Percentiles rank a stretch among this genome's conserved stretches.
phyloP scores from a whole-genome alignment of 805 yeast species.

The Lachancea dasiensis region DNA sequence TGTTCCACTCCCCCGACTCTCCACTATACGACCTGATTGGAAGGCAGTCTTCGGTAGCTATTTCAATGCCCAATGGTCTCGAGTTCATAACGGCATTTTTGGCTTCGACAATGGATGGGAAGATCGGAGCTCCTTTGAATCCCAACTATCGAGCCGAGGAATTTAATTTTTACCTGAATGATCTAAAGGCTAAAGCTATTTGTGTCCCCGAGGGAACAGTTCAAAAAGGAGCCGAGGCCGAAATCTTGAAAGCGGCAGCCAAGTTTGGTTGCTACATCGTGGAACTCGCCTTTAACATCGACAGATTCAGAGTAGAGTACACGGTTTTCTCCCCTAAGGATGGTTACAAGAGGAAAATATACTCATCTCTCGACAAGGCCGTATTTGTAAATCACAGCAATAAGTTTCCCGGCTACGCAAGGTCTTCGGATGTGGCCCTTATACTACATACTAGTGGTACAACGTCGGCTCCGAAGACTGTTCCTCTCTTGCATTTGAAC shows the following conservation, averaged over 20 bases:
- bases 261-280: conserved; percentile 43
- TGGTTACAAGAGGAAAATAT: conserved; percentile 20
- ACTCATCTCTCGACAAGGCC: conserved; percentile 27
- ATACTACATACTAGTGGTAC: conserved; percentile 72
- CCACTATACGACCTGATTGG: conserved; percentile 35
- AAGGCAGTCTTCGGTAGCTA: conserved; percentile 46
- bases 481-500: conserved; percentile 61
- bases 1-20: conserved; percentile 38
- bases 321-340: conserved; percentile 28
- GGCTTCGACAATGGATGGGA: conserved; percentile 49
- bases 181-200: conserved; percentile 50
- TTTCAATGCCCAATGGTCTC: conserved; percentile 54
- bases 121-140: conserved; percentile 65
- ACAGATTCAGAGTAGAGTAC: conserved; percentile 40
- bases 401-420: conserved; percentile 38
- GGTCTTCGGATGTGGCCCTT: conserved; percentile 52
- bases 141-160: conserved; percentile 55
- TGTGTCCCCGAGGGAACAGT: conserved; percentile 51
- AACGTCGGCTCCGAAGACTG: conserved; percentile 72
- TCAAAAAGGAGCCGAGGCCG: conserved; percentile 24
- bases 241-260: conserved; percentile 46
- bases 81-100: conserved; percentile 54
- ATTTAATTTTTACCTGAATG: conserved; percentile 59
- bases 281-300: conserved; percentile 44
- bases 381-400: conserved; percentile 27